A percentile compares a stretch with the other conserved stretches of the same genome.
These are phyloP conservation scores for Podila verticillata DNA, from an alignment of 192 early-diverging fungal genomes.

Conservation along the genomic window DNA sequence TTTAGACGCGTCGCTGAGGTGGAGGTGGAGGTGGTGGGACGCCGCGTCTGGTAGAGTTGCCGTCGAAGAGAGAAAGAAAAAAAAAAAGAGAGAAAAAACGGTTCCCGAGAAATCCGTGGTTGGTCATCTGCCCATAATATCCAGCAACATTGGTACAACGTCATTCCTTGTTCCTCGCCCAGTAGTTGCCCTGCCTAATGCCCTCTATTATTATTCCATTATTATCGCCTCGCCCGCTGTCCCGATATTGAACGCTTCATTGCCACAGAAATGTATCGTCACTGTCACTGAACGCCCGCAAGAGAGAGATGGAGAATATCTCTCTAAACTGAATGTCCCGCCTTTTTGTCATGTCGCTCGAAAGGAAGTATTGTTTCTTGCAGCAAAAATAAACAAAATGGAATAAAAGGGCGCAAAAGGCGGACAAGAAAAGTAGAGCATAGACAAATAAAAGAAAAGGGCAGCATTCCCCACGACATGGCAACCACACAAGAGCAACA, in stretches of 20 bases:
- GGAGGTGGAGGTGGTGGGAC: conserved; percentile 49
- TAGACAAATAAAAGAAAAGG: not conserved
- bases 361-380: no score
- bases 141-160: not conserved
- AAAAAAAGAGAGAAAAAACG: conserved; percentile 20
- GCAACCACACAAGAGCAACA: not conserved
- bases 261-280: not conserved
- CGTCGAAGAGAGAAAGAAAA: conserved; percentile 18
- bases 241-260: not conserved
- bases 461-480: not conserved
- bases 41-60: conserved; percentile 22
- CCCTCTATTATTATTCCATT: no score
- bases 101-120: conserved; percentile 50
- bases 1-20: conserved; percentile 51
- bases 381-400: not conserved
- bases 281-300: not conserved
- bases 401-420: not conserved
- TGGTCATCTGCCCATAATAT: conserved; percentile 34
- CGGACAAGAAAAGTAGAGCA: not conserved
- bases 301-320: no score
- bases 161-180: not conserved
- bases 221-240: no score
- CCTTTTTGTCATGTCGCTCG: no score
- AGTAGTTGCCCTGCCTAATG: not conserved
- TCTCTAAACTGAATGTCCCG: no score